Conservation (phyloP, 176 grass and related monocot species). For the Guadua angustifolia region DNA sequence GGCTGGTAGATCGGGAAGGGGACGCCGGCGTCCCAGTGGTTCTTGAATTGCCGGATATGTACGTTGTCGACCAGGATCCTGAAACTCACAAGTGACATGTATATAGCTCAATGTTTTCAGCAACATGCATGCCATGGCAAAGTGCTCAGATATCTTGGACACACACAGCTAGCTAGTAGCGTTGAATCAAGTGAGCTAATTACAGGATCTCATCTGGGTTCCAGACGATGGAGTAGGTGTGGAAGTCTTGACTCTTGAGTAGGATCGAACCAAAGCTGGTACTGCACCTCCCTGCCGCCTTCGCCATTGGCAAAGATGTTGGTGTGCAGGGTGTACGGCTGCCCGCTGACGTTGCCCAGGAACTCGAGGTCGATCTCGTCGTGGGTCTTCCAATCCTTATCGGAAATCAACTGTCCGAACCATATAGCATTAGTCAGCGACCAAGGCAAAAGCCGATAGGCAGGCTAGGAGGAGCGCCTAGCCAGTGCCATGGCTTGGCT, state of each 20-base stretch:
- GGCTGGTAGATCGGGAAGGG: constrained; percentile 56
- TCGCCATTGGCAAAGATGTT: constrained; percentile 65
- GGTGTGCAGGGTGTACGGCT: constrained; percentile 74
- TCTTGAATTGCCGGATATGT: constrained; percentile 58
- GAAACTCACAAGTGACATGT: neutral
- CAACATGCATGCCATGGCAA: neutral
- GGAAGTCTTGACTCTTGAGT: constrained; percentile 50
- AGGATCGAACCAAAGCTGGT: constrained; percentile 78
- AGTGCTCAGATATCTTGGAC: neutral
- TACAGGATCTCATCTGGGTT: constrained; percentile 72
- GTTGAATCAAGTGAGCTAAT: constrained; percentile 29
- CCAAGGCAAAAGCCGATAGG: constrained; percentile 31
- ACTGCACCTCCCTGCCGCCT: constrained; percentile 62
- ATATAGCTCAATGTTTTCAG: no score
- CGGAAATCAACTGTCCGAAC: constrained; percentile 45
- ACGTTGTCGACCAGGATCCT: constrained; percentile 58
- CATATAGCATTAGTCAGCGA: neutral
- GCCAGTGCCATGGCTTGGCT: constrained; percentile 53
- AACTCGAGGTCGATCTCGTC: constrained; percentile 84
- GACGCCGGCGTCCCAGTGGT: constrained; percentile 46
- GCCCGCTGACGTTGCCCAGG: constrained; percentile 64
- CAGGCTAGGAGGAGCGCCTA: constrained; percentile 34
- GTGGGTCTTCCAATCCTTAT: constrained; percentile 49
- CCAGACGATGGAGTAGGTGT: constrained; percentile 86
- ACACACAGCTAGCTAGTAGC: neutral